phyloP scores from a whole-genome alignment of 257 asterid genomes.

The Solanum gracilifrons region DNA sequence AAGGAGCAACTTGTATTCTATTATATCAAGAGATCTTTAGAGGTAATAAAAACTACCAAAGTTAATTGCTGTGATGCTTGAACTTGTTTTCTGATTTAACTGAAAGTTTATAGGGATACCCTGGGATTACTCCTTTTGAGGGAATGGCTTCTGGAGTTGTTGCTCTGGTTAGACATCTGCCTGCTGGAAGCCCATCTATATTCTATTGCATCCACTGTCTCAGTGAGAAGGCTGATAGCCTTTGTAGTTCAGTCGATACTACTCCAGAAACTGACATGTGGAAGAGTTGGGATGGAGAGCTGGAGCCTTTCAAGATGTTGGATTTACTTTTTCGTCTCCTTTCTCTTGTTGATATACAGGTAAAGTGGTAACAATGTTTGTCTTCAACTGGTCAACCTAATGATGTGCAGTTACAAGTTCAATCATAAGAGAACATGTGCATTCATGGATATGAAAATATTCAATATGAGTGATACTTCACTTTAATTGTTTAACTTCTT shows the following conservation, averaged over 20 bases:
- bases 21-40: conserved; percentile 71
- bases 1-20: conserved; percentile 92
- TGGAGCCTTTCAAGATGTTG: conserved; percentile 54
- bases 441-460: neutral
- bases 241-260: conserved; percentile 24
- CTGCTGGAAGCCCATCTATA: conserved; percentile 88
- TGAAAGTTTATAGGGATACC: conserved; percentile 47
- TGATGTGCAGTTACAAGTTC: neutral
- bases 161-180: conserved; percentile 80
- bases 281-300: conserved; percentile 62
- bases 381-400: neutral
- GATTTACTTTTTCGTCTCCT: conserved; percentile 77
- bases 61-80: neutral
- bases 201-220: conserved; percentile 61
- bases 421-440: neutral
- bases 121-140: conserved; percentile 73
- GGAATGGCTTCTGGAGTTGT: conserved; percentile 94
- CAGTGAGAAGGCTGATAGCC: conserved; percentile 46
- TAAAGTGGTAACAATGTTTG: neutral
- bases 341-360: conserved; percentile 81
- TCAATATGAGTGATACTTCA: neutral
- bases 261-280: conserved; percentile 28
- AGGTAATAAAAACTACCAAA: conserved; percentile 36
- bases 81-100: conserved; percentile 7
- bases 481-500: neutral